Percentiles rank a stretch among this genome's conserved stretches.
phyloP scores from a whole-genome alignment of 805 yeast genomes.

The Candida khao-thaluensis region DNA sequence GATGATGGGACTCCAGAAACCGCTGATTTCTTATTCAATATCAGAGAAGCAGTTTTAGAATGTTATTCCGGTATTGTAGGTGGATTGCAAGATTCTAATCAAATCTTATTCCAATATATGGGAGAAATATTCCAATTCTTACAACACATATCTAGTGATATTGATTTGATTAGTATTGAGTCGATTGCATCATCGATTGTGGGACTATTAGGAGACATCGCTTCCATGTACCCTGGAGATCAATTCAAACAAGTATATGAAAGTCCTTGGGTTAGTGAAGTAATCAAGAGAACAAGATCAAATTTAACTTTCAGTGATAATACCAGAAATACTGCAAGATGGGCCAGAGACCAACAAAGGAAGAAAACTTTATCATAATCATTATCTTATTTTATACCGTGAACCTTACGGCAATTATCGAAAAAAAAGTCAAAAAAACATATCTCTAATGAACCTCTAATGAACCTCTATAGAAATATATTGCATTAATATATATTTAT shows the following conservation, averaged over 20 bases:
- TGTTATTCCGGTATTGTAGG: constrained; percentile 94
- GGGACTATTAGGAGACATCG: constrained; percentile 91
- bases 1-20: constrained; percentile 73
- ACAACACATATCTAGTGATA: constrained; percentile 56
- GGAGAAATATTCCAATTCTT: constrained; percentile 71
- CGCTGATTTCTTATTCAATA: constrained; percentile 66
- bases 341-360: constrained; percentile 91
- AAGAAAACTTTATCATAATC: constrained; percentile 19
- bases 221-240: constrained; percentile 80
- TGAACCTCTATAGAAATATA: constrained; percentile 6
- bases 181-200: constrained; percentile 77
- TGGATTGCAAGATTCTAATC: constrained; percentile 74
- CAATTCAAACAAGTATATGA: constrained; percentile 63
- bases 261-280: constrained; percentile 77
- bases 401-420: no score
- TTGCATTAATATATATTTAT: constrained; percentile 5
- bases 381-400: no score
- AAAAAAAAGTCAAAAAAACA: not conserved
- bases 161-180: constrained; percentile 60
- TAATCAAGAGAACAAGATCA: constrained; percentile 70
- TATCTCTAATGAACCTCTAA: constrained; percentile 17
- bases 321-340: constrained; percentile 90
- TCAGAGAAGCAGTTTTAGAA: constrained; percentile 89
- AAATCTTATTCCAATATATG: constrained; percentile 61
- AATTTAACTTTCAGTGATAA: constrained; percentile 58